These are phyloP conservation scores for Trametes meyenii DNA, from an alignment of 768 basidiomycete species.

Conservation along the genomic window DNA sequence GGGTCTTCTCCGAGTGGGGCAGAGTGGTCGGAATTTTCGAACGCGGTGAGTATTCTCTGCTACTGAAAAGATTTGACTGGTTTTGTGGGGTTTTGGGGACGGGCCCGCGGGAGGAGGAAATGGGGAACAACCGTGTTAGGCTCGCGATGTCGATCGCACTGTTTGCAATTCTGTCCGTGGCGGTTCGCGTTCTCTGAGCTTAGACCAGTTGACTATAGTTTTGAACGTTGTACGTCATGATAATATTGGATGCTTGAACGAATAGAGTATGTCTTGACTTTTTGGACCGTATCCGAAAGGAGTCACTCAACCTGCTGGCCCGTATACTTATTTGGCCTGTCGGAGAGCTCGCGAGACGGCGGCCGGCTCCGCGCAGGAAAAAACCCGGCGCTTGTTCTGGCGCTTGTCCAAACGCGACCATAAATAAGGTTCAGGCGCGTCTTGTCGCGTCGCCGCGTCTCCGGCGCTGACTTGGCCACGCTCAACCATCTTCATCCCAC, in stretches of 20 bases:
- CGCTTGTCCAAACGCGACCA: slow-evolving; percentile 24
- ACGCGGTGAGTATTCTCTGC: slow-evolving; percentile 41
- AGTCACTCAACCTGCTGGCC: too few species aligned
- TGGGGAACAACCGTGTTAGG: slow-evolving; percentile 42
- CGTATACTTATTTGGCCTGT: neutral
- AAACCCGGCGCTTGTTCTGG: neutral
- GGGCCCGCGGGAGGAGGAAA: slow-evolving; percentile 49
- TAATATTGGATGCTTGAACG: neutral
- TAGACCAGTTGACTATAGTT: too few species aligned
- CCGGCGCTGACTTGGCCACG: slow-evolving; percentile 21
- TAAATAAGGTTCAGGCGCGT: slow-evolving; percentile 36
- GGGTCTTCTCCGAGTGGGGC: slow-evolving; percentile 54
- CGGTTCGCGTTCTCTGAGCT: neutral
- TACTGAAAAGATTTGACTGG: slow-evolving; percentile 58
- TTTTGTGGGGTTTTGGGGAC: slow-evolving; percentile 46
- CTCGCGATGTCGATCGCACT: slow-evolving; percentile 12
- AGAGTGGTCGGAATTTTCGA: slow-evolving; percentile 47
- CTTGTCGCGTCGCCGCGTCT: slow-evolving; percentile 24
- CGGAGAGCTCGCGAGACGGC: neutral
- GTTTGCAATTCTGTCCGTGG: neutral
- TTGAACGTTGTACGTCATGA: too few species aligned
- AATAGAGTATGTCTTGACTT: neutral
- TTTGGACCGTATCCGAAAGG: neutral
- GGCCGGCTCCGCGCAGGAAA: slow-evolving; percentile 12
- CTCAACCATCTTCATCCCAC: slow-evolving; percentile 3